Percentiles rank a stretch among this genome's conserved stretches.
Conservation (phyloP, 106 monocot genomes). For the Hemerocallis citrina region DNA sequence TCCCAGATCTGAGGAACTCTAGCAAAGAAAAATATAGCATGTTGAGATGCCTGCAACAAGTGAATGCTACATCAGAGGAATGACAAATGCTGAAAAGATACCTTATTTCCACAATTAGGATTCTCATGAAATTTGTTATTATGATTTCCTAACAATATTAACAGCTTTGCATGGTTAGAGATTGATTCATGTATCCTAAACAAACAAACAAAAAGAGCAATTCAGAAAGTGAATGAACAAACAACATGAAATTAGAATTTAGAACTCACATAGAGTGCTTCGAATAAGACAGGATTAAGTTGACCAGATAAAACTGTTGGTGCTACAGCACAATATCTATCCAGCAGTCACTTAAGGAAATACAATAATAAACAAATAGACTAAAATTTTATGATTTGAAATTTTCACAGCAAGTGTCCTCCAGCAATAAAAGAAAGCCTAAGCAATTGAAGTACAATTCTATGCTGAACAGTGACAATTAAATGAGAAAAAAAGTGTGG, state of each 20-base stretch:
- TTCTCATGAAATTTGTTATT: background rate
- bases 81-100: background rate
- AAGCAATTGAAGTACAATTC: too few species aligned
- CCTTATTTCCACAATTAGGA: background rate
- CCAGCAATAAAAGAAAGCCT: background rate
- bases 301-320: constrained; percentile 80
- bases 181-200: background rate
- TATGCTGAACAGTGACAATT: background rate
- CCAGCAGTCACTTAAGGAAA: constrained; percentile 26
- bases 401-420: background rate
- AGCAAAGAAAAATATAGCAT: constrained; percentile 93
- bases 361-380: background rate
- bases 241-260: background rate
- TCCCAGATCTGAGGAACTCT: constrained; percentile 97
- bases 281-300: constrained; percentile 84
- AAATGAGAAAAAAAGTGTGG: constrained; percentile 8
- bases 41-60: constrained; percentile 78
- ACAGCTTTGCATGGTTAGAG: background rate
- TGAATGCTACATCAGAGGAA: constrained; percentile 1
- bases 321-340: constrained; percentile 88
- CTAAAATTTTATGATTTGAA: background rate
- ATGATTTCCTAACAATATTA: too few species aligned
- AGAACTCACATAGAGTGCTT: constrained; percentile 87
- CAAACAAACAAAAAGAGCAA: background rate
- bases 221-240: background rate